These are phyloP conservation scores for Trichoderma lentiforme DNA, from an alignment of 2,329 filamentous ascomycete species.

Conservation along the genomic window DNA sequence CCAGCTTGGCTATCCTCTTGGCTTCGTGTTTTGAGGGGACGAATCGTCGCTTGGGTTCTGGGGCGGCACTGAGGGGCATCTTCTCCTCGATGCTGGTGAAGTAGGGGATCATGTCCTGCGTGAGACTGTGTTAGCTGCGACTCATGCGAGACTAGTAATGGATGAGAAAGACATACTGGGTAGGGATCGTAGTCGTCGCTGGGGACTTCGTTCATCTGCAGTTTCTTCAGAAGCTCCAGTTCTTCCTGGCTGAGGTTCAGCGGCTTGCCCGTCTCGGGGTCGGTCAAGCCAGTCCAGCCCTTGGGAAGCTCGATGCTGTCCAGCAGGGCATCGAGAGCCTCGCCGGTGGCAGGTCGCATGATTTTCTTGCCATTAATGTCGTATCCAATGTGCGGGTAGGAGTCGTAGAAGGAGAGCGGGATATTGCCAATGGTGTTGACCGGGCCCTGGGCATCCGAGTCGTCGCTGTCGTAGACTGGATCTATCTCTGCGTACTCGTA, in stretches of 20 bases:
- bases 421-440: slow-evolving; percentile 95
- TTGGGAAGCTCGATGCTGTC: slow-evolving; percentile 97
- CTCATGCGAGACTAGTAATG: too few species aligned
- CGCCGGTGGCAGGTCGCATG: slow-evolving; percentile 88
- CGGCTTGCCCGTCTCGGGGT: slow-evolving; percentile 90
- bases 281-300: slow-evolving; percentile 94
- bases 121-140: neutral
- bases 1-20: slow-evolving; percentile 95
- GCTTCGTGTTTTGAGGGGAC: slow-evolving; percentile 95
- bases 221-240: slow-evolving; percentile 78
- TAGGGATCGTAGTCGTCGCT: slow-evolving; percentile 91
- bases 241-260: slow-evolving; percentile 84
- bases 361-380: slow-evolving; percentile 99
- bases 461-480: slow-evolving; percentile 93
- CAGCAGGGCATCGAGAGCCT: slow-evolving; percentile 86
- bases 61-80: slow-evolving; percentile 92
- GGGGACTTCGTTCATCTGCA: slow-evolving; percentile 85
- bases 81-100: slow-evolving; percentile 87
- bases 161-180: slow-evolving; percentile 52
- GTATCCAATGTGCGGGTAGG: slow-evolving; percentile 97
- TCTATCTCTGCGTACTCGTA: slow-evolving; percentile 95
- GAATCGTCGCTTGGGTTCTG: slow-evolving; percentile 93
- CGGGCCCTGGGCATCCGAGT: slow-evolving; percentile 75
- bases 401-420: slow-evolving; percentile 90
- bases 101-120: slow-evolving; percentile 80